These are phyloP conservation scores for Verticillium zaregamsianum DNA, from an alignment of 2,329 filamentous ascomycete species.

Conservation along the genomic window DNA sequence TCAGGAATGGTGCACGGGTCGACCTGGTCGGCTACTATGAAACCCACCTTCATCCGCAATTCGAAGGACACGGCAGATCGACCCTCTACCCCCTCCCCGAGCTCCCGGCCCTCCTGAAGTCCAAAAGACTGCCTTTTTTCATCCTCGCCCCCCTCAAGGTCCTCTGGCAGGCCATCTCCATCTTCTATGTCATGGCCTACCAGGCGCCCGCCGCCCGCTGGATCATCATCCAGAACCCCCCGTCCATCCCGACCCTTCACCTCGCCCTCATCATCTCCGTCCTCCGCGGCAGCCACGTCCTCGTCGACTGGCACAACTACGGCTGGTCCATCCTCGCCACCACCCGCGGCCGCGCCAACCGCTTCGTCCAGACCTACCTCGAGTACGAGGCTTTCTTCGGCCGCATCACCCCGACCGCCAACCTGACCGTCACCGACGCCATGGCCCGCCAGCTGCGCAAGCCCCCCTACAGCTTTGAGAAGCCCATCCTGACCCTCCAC, in stretches of 20 bases:
- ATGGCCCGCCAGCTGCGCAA: constrained; percentile 72
- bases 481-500: constrained; percentile 69
- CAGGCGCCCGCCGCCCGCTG: constrained; percentile 69
- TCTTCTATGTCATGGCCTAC: constrained; percentile 73
- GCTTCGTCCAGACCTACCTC: constrained; percentile 72
- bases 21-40: constrained; percentile 89
- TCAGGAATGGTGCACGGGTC: constrained; percentile 73
- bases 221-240: constrained; percentile 93
- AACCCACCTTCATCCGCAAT: constrained; percentile 74
- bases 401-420: constrained; percentile 60
- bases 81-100: constrained; percentile 65
- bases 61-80: constrained; percentile 65
- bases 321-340: constrained; percentile 85
- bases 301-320: constrained; percentile 99
- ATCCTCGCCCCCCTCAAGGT: constrained; percentile 80
- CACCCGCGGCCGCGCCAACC: constrained; percentile 55
- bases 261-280: constrained; percentile 69
- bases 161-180: constrained; percentile 69
- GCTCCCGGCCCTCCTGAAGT: constrained; percentile 63
- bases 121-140: constrained; percentile 70
- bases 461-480: constrained; percentile 59
- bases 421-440: constrained; percentile 84
- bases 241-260: constrained; percentile 85
- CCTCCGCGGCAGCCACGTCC: constrained; percentile 72
- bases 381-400: constrained; percentile 74